Evolutionary conservation across 805 yeast species (phyloP).

Genomic region (Teunomyces tritomae): DNA sequence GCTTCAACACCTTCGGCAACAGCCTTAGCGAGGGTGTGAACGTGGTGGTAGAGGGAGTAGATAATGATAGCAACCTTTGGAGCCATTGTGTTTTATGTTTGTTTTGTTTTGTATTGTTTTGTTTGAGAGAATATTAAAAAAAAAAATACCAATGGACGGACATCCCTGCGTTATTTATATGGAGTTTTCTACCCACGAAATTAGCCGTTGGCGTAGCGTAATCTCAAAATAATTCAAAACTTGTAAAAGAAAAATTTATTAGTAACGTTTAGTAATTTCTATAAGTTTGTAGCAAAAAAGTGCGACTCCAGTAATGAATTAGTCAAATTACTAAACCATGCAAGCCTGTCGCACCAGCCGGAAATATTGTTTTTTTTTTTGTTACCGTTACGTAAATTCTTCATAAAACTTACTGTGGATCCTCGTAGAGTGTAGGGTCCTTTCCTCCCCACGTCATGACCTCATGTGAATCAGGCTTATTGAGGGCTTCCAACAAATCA

Average conservation of each 20-base stretch:
- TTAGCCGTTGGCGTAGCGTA: no score
- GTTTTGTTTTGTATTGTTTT: no score
- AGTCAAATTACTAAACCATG: no score
- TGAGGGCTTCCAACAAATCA: slow-evolving; percentile 34
- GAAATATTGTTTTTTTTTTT: no score
- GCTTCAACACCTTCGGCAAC: slow-evolving; percentile 64
- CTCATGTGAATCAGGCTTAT: slow-evolving; percentile 35
- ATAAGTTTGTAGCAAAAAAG: no score
- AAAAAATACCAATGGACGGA: not conserved
- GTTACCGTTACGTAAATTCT: not conserved
- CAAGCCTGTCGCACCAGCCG: no score
- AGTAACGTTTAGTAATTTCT: no score
- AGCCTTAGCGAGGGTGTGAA: slow-evolving; percentile 62
- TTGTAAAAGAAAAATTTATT: no score
- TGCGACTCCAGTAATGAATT: no score
- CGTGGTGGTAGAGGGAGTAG: slow-evolving; percentile 80
- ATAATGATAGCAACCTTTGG: slow-evolving; percentile 37
- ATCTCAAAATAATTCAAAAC: no score
- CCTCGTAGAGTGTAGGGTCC: slow-evolving; percentile 32
- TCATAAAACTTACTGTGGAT: not conserved
- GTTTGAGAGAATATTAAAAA: not conserved
- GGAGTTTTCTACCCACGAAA: no score
- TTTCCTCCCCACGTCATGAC: slow-evolving; percentile 29
- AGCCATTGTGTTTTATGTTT: not conserved
- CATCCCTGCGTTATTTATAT: not conserved